Conservation (phyloP, 345 rosid genomes). For the Eutrema yunnanense region DNA sequence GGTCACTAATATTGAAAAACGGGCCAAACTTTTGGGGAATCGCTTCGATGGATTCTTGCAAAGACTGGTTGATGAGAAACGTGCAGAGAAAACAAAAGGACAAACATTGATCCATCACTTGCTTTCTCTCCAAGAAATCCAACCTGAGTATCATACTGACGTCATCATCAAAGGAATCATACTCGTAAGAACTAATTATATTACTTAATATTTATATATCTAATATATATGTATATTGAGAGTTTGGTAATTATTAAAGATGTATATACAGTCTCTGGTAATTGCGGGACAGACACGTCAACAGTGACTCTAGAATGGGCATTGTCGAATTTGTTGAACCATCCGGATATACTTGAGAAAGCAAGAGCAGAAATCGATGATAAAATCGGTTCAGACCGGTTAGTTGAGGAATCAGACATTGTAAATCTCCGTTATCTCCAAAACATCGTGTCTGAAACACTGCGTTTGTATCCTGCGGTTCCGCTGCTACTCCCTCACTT, state of each 20-base stretch:
- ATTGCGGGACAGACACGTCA: constrained; percentile 43
- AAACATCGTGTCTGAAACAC: constrained; percentile 35
- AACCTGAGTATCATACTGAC: constrained; percentile 46
- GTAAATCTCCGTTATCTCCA: constrained; percentile 37
- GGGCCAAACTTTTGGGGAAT: not conserved
- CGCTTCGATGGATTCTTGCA: constrained; percentile 41
- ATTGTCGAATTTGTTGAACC: constrained; percentile 39
- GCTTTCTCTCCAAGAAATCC: constrained; percentile 41
- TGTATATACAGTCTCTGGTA: constrained; percentile 23
- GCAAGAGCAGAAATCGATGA: constrained; percentile 32
- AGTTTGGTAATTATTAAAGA: not conserved
- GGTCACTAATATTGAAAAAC: constrained; percentile 31
- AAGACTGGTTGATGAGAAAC: constrained; percentile 41
- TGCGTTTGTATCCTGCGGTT: constrained; percentile 34
- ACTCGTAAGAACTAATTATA: constrained; percentile 13
- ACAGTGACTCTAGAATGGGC: constrained; percentile 46
- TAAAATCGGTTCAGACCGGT: constrained; percentile 18
- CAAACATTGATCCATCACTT: constrained; percentile 47
- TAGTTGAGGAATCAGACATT: constrained; percentile 36
- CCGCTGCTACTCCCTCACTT: constrained; percentile 38
- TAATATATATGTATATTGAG: not conserved
- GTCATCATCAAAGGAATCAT: constrained; percentile 46
- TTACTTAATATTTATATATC: not conserved
- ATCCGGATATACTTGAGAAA: constrained; percentile 34
- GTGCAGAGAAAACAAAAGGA: constrained; percentile 12